These are phyloP conservation scores for Thielaviopsis ethacetica DNA, from an alignment of 2,329 filamentous ascomycete species.

Conservation along the genomic window DNA sequence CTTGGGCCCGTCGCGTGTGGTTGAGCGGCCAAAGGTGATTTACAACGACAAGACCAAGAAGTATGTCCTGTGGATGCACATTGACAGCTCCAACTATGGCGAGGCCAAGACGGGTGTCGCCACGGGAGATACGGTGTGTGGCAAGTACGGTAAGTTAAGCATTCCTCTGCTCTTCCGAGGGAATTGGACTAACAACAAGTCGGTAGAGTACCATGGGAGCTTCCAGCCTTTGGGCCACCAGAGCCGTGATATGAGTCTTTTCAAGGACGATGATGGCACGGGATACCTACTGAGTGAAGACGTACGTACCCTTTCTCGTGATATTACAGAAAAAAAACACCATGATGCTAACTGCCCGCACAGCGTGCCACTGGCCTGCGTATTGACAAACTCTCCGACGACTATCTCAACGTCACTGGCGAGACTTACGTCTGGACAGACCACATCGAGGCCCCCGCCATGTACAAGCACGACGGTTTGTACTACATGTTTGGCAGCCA, in stretches of 20 bases:
- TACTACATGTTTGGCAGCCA: slow-evolving; percentile 52
- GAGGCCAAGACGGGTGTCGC: slow-evolving; percentile 52
- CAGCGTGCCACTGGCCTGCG: slow-evolving; percentile 40
- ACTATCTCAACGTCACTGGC: slow-evolving; percentile 36
- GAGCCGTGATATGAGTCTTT: slow-evolving; percentile 43
- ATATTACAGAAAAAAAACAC: no score
- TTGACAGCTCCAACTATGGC: slow-evolving; percentile 42
- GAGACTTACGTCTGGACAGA: slow-evolving; percentile 35
- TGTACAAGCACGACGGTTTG: slow-evolving; percentile 40
- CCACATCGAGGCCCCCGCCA: slow-evolving; percentile 44
- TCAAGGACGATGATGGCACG: slow-evolving; percentile 43
- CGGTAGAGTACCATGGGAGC: slow-evolving; percentile 17
- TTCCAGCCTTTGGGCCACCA: slow-evolving; percentile 20
- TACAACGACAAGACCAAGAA: slow-evolving; percentile 47
- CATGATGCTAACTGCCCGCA: not conserved
- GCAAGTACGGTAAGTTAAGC: slow-evolving; percentile 29
- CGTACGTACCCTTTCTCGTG: slow-evolving; percentile 21
- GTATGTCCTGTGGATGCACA: slow-evolving; percentile 56
- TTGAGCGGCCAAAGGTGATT: slow-evolving; percentile 53
- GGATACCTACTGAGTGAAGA: slow-evolving; percentile 49
- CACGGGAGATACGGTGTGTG: slow-evolving; percentile 40
- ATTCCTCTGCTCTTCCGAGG: not conserved
- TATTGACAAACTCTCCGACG: slow-evolving; percentile 37
- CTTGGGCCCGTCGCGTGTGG: slow-evolving; percentile 42
- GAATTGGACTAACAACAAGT: not conserved